These are phyloP conservation scores for Musa troglodytarum DNA, from an alignment of 176 grass and related monocot species.

Conservation along the genomic window DNA sequence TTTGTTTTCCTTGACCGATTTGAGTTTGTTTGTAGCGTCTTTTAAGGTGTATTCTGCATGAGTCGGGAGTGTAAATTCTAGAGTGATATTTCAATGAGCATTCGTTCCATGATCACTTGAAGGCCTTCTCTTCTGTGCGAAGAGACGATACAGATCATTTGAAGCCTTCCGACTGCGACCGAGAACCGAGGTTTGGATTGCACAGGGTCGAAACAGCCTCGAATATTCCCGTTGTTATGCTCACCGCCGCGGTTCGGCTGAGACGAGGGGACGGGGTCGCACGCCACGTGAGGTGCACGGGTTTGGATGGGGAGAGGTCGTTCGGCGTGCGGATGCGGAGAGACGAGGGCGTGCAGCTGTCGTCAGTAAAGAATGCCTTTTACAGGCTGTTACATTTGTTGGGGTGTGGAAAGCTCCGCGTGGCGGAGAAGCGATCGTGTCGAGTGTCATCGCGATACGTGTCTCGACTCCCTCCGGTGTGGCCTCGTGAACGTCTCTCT, in stretches of 20 bases:
- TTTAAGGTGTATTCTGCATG: too few relatives aligned
- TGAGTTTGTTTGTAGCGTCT: too few relatives aligned
- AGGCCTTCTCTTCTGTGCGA: too few relatives aligned
- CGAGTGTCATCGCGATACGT: too few relatives aligned
- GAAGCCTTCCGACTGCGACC: neutral
- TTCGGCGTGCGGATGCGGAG: neutral
- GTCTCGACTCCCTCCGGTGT: too few relatives aligned
- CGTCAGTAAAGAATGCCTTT: neutral
- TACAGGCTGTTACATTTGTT: neutral
- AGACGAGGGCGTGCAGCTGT: neutral
- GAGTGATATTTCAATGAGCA: too few relatives aligned
- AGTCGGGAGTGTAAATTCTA: too few relatives aligned
- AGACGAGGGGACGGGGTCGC: neutral
- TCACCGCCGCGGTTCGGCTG: neutral
- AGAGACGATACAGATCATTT: neutral
- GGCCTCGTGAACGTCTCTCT: too few relatives aligned
- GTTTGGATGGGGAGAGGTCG: neutral
- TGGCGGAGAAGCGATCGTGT: too few relatives aligned
- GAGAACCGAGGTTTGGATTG: neutral
- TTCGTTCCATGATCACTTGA: too few relatives aligned
- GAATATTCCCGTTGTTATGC: too few relatives aligned
- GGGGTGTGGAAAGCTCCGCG: neutral
- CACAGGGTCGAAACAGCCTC: neutral
- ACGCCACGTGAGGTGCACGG: neutral
- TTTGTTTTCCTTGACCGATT: too few relatives aligned